A percentile compares a stretch with the other conserved stretches of the same genome.
These are phyloP conservation scores for Zygosaccharomyces sapae DNA, from an alignment of 1,139 yeast genomes.

Conservation along the genomic window DNA sequence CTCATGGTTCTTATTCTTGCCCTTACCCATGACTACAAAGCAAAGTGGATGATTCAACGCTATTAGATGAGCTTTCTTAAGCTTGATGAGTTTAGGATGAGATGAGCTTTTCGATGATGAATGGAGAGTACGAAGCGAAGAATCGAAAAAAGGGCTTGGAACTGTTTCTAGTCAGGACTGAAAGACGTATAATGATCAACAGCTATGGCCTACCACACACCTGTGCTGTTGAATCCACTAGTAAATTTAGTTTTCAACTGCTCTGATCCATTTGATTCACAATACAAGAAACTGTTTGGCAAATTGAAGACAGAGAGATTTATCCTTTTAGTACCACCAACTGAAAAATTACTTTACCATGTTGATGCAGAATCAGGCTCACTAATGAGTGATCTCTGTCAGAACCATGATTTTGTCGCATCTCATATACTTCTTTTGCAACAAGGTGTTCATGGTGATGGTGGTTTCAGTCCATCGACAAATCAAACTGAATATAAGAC, in stretches of 20 bases:
- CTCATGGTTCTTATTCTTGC: conserved; percentile 56
- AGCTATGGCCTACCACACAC: conserved; percentile 39
- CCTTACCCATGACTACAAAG: conserved; percentile 63
- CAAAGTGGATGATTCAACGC: neutral
- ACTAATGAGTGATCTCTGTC: conserved; percentile 54
- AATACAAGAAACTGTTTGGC: conserved; percentile 47
- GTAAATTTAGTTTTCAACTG: conserved; percentile 66
- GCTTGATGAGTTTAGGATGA: no score
- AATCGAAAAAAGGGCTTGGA: conserved; percentile 4
- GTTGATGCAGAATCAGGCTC: conserved; percentile 48
- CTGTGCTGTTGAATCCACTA: conserved; percentile 56
- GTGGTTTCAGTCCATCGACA: conserved; percentile 39
- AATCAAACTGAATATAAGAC: conserved; percentile 45
- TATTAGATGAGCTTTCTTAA: neutral
- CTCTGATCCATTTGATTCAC: conserved; percentile 50
- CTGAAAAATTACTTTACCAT: conserved; percentile 47
- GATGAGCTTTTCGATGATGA: neutral
- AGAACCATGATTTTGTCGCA: conserved; percentile 61
- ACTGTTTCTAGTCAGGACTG: neutral
- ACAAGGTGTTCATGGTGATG: conserved; percentile 11
- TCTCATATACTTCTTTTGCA: conserved; percentile 57
- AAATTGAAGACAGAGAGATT: conserved; percentile 45
- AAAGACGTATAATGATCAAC: neutral
- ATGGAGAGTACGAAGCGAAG: conserved; percentile 5
- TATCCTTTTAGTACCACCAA: conserved; percentile 60